Base-by-base conservation (phyloP, 164 flowering plant genomes). In the Dillenia suffruticosa region DNA sequence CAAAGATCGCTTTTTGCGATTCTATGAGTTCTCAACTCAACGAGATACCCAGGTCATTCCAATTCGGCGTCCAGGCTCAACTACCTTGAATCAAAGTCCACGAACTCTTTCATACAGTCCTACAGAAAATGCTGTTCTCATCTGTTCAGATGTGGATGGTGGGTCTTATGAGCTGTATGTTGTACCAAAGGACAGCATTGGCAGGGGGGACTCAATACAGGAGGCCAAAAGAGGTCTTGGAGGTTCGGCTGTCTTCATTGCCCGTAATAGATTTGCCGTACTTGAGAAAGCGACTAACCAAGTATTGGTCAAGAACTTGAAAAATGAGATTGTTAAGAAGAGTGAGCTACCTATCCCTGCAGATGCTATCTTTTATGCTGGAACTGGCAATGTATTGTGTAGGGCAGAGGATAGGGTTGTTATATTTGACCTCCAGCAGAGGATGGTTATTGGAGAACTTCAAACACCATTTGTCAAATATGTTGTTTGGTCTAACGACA, bases 181-280 rank as follows among this genome's bases (percentile, higher is more conserved):
- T 16, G 52, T 81, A 51, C 77, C 84, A 46, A 79, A 70, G 66
- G 84, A 79, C 24, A 74, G 66, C 63, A 49, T 57, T 56, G 72
- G 79, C 14, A 71, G 77, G 65, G 74, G 80, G 16, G 82, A 81
- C 64, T 17, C 68, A 1, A 71, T 61, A 51, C 82, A 71, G 70
- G 82, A 81, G 14, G 76, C 81, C 53, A 81, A 68, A 59, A 71
- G 75, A 69, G 82, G 84, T 24, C 19, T 57, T 52, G 84, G 84
- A n/a, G 78, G 79, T 4, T 81, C 81, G 2, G 82, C 84, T 9
- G 61, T 81, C 22, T 81, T 81, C 69, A 71, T 81, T 32, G 81
- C 81, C 3, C 82, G 82, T 11, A 80, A 80, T 54, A 68, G 80
- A 69, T 80, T 80, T 66, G 84, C 84, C n/a, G 84, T 81, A 40